Evolutionary conservation across 495 filamentous ascomycete species (phyloP).

Genomic region (Lineolata rhizophorae): DNA sequence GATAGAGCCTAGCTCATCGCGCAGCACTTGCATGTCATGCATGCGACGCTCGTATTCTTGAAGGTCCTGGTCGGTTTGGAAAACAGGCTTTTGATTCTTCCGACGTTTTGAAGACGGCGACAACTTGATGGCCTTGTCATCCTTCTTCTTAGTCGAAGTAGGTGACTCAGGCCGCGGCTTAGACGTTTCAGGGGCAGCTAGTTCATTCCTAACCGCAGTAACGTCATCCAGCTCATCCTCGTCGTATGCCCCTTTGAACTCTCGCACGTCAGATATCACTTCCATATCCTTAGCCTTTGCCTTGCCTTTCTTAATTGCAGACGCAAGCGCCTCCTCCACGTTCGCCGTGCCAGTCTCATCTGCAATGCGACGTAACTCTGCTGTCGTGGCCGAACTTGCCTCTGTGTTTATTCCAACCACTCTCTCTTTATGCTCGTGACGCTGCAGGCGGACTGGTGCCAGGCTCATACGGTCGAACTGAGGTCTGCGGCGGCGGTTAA

Average conservation of each 20-base stretch:
- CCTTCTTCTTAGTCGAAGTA: too few species aligned
- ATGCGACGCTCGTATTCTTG: constrained; percentile 19
- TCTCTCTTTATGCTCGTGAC: constrained; percentile 30
- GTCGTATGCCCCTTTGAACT: constrained; percentile 19
- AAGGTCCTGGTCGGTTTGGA: constrained; percentile 22
- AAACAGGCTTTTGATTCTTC: constrained; percentile 9
- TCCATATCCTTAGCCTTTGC: constrained; percentile 16
- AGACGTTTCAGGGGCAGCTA: too few species aligned
- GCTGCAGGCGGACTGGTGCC: constrained; percentile 26
- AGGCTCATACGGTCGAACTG: too few species aligned
- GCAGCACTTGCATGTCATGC: constrained; percentile 13
- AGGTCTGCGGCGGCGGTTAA: neutral
- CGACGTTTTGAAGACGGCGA: too few species aligned
- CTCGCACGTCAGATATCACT: constrained; percentile 10
- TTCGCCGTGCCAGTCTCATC: too few species aligned
- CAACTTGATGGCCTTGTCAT: too few species aligned
- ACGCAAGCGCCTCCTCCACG: neutral
- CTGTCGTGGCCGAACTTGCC: constrained; percentile 26
- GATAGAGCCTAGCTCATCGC: constrained; percentile 15
- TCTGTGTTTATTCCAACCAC: constrained; percentile 29
- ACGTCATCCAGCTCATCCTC: too few species aligned
- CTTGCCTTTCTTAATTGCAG: constrained; percentile 14
- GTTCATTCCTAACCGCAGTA: too few species aligned
- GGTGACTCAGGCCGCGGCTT: too few species aligned
- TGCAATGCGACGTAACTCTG: constrained; percentile 1